Conservation (phyloP, 1,139 yeast genomes). For the Pneumocystis jirovecii region DNA sequence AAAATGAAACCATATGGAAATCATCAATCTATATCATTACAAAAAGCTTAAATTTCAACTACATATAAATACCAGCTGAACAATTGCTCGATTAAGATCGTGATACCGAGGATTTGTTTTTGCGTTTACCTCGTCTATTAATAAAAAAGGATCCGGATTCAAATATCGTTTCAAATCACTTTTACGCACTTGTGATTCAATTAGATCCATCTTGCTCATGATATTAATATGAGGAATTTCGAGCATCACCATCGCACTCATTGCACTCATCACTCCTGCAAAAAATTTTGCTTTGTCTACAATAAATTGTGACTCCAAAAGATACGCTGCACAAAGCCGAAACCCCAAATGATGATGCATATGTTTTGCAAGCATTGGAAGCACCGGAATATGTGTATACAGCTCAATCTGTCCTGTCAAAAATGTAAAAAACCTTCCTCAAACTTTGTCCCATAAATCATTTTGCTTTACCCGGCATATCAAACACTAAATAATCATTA, state of each 20-base stretch:
- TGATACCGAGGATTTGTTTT: constrained; percentile 61
- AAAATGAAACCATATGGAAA: constrained; percentile 94
- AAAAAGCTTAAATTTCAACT: background rate
- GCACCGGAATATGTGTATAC: constrained; percentile 84
- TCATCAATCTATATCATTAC: constrained; percentile 46
- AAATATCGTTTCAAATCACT: constrained; percentile 68
- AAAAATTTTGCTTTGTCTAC: constrained; percentile 82
- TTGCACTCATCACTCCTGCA: constrained; percentile 89
- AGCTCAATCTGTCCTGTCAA: constrained; percentile 81
- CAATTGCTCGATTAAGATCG: constrained; percentile 63
- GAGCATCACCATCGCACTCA: constrained; percentile 92
- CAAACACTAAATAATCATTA: constrained; percentile 77
- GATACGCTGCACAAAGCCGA: constrained; percentile 79
- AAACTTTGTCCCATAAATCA: background rate
- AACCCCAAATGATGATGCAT: constrained; percentile 64
- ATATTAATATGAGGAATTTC: constrained; percentile 92
- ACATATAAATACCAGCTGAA: constrained; percentile 36
- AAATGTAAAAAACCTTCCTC: background rate
- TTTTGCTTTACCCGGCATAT: constrained; percentile 60
- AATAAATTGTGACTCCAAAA: constrained; percentile 86
- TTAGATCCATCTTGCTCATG: constrained; percentile 52
- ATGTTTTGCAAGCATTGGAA: constrained; percentile 78
- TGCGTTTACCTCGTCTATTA: constrained; percentile 37
- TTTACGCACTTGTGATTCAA: constrained; percentile 57
- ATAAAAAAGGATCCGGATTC: constrained; percentile 76